Evolutionary conservation across 441 rosid genomes (phyloP).

Genomic region (Euphorbia schlechtendalii): DNA sequence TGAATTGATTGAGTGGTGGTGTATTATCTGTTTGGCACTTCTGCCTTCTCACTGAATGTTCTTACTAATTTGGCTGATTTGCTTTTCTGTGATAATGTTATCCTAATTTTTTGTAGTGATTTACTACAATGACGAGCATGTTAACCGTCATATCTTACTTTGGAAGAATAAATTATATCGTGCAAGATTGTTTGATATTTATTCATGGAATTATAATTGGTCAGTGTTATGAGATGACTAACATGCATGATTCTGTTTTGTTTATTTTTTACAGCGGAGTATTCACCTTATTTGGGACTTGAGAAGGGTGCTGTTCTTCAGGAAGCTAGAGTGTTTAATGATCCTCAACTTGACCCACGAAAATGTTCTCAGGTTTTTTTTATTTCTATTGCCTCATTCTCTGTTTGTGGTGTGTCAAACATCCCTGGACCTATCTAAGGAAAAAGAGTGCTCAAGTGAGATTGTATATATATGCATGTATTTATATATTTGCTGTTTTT

Average conservation of each 20-base stretch:
- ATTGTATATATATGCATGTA: background rate
- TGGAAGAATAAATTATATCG: background rate
- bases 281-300: constrained; percentile 92
- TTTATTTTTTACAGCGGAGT: constrained; percentile 55
- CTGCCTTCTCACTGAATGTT: background rate
- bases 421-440: background rate
- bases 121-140: background rate
- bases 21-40: background rate
- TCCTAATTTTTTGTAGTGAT: constrained; percentile 2
- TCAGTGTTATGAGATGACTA: background rate
- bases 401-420: background rate
- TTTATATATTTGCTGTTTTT: no score
- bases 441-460: background rate
- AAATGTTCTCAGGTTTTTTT: constrained; percentile 90
- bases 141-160: background rate
- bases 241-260: constrained; percentile 16
- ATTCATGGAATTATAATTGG: constrained; percentile 10
- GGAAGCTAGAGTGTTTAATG: constrained; percentile 96
- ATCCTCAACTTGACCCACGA: constrained; percentile 95
- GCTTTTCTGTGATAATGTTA: constrained; percentile 12
- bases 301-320: constrained; percentile 99
- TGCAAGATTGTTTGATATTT: constrained; percentile 16
- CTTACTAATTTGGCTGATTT: background rate
- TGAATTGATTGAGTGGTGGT: background rate
- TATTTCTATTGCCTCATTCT: constrained; percentile 7